Evolutionary conservation across 1,284 basidiomycete species (phyloP).

Genomic region (Ustilago cynodontis): DNA sequence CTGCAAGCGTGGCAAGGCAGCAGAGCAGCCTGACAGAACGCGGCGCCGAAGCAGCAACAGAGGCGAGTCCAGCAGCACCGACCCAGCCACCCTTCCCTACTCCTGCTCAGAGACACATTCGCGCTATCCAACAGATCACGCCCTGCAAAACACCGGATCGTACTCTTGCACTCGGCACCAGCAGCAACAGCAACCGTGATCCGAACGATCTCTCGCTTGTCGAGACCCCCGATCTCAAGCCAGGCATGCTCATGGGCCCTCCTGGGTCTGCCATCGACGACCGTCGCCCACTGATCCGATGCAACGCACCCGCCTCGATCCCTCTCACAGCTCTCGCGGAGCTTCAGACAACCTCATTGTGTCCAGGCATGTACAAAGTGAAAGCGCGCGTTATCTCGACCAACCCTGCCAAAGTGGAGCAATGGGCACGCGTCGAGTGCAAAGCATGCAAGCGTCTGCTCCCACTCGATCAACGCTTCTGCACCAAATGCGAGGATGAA

Average conservation of each 20-base stretch:
- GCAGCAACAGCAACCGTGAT: slow-evolving; percentile 15
- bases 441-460: slow-evolving; percentile 35
- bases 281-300: slow-evolving; percentile 31
- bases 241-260: slow-evolving; percentile 29
- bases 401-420: slow-evolving; percentile 34
- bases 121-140: slow-evolving; percentile 23
- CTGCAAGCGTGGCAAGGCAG: neutral
- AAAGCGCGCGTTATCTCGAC: slow-evolving; percentile 38
- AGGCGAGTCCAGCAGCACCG: slow-evolving; percentile 16
- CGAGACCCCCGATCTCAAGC: slow-evolving; percentile 32
- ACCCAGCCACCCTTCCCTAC: slow-evolving; percentile 37
- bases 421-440: slow-evolving; percentile 48
- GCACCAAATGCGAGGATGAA: slow-evolving; percentile 45
- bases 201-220: slow-evolving; percentile 8
- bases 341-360: slow-evolving; percentile 35
- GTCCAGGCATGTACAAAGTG: slow-evolving; percentile 46
- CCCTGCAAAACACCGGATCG: slow-evolving; percentile 10
- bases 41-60: neutral
- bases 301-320: slow-evolving; percentile 38
- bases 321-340: slow-evolving; percentile 29
- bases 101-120: slow-evolving; percentile 33
- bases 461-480: slow-evolving; percentile 45
- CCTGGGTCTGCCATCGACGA: slow-evolving; percentile 11
- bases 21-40: neutral
- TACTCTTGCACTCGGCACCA: slow-evolving; percentile 10